Percentiles rank a stretch among this genome's conserved stretches.
phyloP scores from a whole-genome alignment of 805 yeast genomes.

The Ogataea wickerhamii region DNA sequence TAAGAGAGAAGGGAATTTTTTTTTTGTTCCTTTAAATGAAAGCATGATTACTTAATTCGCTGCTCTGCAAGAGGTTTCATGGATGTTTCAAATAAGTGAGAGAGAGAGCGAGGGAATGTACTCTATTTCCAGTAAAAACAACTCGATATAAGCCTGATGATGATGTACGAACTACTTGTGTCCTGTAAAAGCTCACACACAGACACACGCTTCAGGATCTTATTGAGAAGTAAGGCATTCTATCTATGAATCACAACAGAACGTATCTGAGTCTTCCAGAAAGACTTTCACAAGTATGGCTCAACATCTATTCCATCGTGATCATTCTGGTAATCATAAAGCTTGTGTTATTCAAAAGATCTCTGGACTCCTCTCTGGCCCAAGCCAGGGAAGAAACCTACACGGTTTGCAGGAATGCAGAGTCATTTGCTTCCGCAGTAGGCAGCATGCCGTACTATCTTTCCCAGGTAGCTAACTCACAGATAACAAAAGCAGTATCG shows the following conservation, averaged over 20 bases:
- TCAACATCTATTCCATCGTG: constrained; percentile 61
- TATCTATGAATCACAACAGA: constrained; percentile 7
- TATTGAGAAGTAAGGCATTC: no score
- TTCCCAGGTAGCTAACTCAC: constrained; percentile 49
- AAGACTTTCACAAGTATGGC: constrained; percentile 58
- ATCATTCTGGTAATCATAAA: constrained; percentile 57
- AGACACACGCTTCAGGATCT: no score
- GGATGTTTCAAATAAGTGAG: no score
- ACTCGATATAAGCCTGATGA: no score
- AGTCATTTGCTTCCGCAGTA: constrained; percentile 32
- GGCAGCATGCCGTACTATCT: constrained; percentile 55
- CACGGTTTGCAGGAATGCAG: constrained; percentile 45
- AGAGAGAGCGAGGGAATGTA: no score
- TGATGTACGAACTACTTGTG: no score
- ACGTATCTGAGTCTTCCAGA: constrained; percentile 50
- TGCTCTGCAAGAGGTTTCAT: no score
- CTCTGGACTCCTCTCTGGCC: constrained; percentile 42
- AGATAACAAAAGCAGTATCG: constrained; percentile 46
- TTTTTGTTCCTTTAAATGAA: no score
- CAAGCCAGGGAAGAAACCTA: constrained; percentile 38
- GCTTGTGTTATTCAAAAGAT: constrained; percentile 49
- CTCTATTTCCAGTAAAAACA: no score
- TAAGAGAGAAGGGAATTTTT: no score
- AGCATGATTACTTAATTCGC: no score
- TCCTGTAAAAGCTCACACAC: no score